Evolutionary conservation across 164 flowering plant genomes (phyloP).

Genomic region (Piper betle): DNA sequence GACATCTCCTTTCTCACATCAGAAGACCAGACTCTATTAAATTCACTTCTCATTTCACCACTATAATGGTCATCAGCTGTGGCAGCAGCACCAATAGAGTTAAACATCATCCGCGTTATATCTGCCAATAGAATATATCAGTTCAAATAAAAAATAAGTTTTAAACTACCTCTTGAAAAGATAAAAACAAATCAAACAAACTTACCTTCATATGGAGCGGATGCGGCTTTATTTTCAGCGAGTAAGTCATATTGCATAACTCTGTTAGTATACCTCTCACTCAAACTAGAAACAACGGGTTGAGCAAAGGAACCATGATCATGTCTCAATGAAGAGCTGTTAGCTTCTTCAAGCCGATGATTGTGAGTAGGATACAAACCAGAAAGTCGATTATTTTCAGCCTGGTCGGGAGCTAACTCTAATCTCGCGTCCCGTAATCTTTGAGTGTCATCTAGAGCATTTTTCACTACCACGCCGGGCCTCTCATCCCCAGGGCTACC

Average conservation of each 20-base stretch:
- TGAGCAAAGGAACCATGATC: neutral
- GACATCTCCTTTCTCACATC: constrained; percentile 16
- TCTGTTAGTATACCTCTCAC: neutral
- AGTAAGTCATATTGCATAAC: neutral
- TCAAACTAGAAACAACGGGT: neutral
- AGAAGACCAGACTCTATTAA: constrained; percentile 4
- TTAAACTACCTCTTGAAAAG: neutral
- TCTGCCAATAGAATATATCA: neutral
- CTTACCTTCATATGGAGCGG: neutral
- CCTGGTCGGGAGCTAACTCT: neutral
- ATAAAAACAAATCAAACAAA: neutral
- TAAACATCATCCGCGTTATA: neutral
- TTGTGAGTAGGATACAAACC: neutral
- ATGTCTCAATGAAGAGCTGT: neutral
- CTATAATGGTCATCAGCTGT: constrained; percentile 1
- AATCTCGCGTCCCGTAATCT: neutral
- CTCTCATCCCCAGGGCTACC: neutral
- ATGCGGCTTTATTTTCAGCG: constrained; percentile 1
- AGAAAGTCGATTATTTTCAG: neutral
- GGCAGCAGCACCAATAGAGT: neutral
- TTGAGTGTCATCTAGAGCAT: neutral
- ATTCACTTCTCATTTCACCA: neutral
- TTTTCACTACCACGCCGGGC: neutral
- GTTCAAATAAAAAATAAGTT: neutral
- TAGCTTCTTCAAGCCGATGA: neutral